A percentile compares a stretch with the other conserved stretches of the same genome.
Conservation (phyloP, 2,329 filamentous ascomycete species). For the Exserohilum rostratum region DNA sequence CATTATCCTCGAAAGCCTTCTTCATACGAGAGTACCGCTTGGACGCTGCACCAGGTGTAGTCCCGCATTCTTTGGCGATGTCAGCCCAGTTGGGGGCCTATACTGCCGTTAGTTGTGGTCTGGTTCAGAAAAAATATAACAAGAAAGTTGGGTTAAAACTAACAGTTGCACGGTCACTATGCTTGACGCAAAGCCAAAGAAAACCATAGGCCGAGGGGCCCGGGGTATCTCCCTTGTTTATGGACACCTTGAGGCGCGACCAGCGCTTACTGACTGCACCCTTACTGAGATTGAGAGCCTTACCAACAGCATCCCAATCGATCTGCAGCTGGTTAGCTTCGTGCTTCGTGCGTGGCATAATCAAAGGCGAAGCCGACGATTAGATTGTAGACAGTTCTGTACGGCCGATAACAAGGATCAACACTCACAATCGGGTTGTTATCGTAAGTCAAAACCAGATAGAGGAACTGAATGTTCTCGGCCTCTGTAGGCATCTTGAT, state of each 20-base stretch:
- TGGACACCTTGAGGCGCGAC: slow-evolving; percentile 39
- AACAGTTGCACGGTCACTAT: slow-evolving; percentile 32
- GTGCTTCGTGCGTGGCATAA: background rate
- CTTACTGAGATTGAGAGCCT: slow-evolving; percentile 32
- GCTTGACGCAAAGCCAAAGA: slow-evolving; percentile 41
- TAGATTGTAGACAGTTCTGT: background rate
- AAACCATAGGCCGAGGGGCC: slow-evolving; percentile 25
- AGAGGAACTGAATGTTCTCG: slow-evolving; percentile 41
- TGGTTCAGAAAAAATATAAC: background rate
- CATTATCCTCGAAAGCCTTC: slow-evolving; percentile 32
- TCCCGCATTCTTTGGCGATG: slow-evolving; percentile 35
- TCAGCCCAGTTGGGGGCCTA: slow-evolving; percentile 34
- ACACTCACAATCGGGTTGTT: slow-evolving; percentile 29
- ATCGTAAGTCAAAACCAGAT: slow-evolving; percentile 35
- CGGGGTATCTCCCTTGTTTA: slow-evolving; percentile 28
- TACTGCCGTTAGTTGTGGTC: background rate
- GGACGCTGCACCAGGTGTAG: slow-evolving; percentile 38
- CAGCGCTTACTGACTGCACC: slow-evolving; percentile 40
- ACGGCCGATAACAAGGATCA: background rate
- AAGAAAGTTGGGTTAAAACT: background rate
- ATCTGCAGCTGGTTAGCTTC: slow-evolving; percentile 29
- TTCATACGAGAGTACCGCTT: slow-evolving; percentile 46
- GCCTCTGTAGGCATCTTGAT: slow-evolving; percentile 36
- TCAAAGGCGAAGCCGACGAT: background rate
- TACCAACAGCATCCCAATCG: slow-evolving; percentile 36